Percentiles rank a stretch among this genome's conserved stretches.
Conservation (phyloP, 1,284 basidiomycete species). For the Fomitopsis betulina region DNA sequence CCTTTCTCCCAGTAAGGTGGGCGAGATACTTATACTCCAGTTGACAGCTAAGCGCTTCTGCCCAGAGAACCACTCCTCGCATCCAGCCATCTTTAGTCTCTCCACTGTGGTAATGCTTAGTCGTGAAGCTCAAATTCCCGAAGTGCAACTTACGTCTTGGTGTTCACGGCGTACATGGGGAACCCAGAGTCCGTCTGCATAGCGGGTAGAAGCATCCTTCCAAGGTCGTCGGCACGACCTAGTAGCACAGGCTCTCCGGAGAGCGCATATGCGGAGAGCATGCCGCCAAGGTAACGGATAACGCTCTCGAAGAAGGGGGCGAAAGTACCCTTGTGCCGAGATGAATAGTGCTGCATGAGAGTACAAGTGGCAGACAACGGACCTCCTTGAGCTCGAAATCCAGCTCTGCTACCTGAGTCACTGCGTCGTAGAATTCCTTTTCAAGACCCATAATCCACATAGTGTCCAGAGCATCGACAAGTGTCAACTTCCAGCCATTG, state of each 20-base stretch:
- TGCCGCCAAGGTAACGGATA: slow-evolving; percentile 72
- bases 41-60: slow-evolving; percentile 52
- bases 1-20: slow-evolving; percentile 49
- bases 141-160: slow-evolving; percentile 27
- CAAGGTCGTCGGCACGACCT: slow-evolving; percentile 50
- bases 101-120: slow-evolving; percentile 5
- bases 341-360: background rate
- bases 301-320: slow-evolving; percentile 66
- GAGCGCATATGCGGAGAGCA: slow-evolving; percentile 68
- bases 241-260: slow-evolving; percentile 50
- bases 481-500: slow-evolving; percentile 76
- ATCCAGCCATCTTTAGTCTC: slow-evolving; percentile 18
- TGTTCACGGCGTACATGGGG: slow-evolving; percentile 42
- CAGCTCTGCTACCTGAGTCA: slow-evolving; percentile 56
- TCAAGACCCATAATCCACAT: slow-evolving; percentile 67
- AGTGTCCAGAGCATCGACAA: slow-evolving; percentile 74
- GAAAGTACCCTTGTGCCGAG: slow-evolving; percentile 20
- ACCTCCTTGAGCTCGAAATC: slow-evolving; percentile 46
- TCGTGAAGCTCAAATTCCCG: background rate
- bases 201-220: slow-evolving; percentile 39
- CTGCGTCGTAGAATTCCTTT: slow-evolving; percentile 63
- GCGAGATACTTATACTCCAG: slow-evolving; percentile 65
- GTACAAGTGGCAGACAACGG: slow-evolving; percentile 1
- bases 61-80: slow-evolving; percentile 21
- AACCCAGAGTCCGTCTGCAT: slow-evolving; percentile 46